Percentiles rank a stretch among this genome's conserved stretches.
Conservation (phyloP, 345 rosid genomes). For the Cardamine resedifolia region DNA sequence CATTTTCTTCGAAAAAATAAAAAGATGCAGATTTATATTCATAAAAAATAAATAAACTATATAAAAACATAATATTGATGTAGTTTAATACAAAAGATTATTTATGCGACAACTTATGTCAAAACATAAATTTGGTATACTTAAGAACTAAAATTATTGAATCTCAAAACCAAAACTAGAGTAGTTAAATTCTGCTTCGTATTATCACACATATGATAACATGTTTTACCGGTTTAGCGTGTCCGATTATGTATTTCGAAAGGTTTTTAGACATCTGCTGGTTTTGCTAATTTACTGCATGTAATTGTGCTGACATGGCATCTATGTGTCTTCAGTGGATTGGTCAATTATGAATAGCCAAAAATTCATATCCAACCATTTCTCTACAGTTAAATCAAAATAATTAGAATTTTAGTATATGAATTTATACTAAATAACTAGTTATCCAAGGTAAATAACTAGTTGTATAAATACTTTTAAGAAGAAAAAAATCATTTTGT, state of each 20-base stretch:
- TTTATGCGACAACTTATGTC: not conserved
- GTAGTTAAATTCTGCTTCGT: no score
- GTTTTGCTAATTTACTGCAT: not conserved
- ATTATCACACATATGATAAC: no score
- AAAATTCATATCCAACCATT: not conserved
- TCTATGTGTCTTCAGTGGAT: not conserved
- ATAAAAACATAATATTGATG: not conserved
- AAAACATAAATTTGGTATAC: no score
- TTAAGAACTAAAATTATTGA: no score
- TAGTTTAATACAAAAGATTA: not conserved
- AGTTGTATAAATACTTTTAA: not conserved
- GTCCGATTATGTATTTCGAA: not conserved
- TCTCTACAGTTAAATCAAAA: not conserved
- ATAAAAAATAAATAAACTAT: not conserved
- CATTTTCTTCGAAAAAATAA: conserved; percentile 1
- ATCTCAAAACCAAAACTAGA: not conserved
- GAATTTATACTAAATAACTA: not conserved
- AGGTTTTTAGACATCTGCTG: not conserved
- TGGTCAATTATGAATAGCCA: not conserved
- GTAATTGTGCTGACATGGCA: not conserved
- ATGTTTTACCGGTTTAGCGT: no score
- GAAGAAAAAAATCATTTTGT: no score
- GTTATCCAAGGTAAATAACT: not conserved
- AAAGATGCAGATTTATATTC: not conserved
- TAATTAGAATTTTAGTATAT: not conserved